Evolutionary conservation across 1,139 yeast genomes (phyloP).

Genomic region (Saccharomyces hybrid): DNA sequence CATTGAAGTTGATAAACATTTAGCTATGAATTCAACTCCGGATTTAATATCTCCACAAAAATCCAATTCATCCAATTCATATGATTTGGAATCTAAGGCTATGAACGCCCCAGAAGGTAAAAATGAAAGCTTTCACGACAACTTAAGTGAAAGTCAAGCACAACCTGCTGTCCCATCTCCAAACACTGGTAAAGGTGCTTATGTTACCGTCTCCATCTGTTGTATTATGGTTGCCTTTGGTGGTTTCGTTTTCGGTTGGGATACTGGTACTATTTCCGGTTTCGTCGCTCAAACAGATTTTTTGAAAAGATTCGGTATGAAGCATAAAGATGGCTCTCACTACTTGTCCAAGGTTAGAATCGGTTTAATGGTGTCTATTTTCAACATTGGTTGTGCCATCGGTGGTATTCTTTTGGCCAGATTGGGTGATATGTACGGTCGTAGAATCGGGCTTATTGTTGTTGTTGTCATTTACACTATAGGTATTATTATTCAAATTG

Average conservation of each 20-base stretch:
- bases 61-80: constrained; percentile 13
- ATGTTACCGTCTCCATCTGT: constrained; percentile 34
- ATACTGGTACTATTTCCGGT: constrained; percentile 73
- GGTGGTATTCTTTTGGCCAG: constrained; percentile 52
- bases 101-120: constrained; percentile 3
- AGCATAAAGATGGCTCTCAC: constrained; percentile 25
- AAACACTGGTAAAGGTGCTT: constrained; percentile 5
- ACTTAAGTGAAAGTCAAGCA: background rate
- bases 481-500: constrained; percentile 55
- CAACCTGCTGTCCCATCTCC: constrained; percentile 1
- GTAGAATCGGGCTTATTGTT: constrained; percentile 49
- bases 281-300: constrained; percentile 65
- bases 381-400: constrained; percentile 61
- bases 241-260: constrained; percentile 66
- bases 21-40: constrained; percentile 16
- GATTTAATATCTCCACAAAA: constrained; percentile 17
- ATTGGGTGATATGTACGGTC: constrained; percentile 50
- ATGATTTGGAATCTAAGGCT: constrained; percentile 6
- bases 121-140: constrained; percentile 1
- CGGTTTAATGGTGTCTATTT: constrained; percentile 56
- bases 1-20: background rate
- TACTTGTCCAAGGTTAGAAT: constrained; percentile 47
- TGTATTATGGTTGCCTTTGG: constrained; percentile 52
- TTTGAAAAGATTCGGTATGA: constrained; percentile 42
- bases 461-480: constrained; percentile 50